Evolutionary conservation across 345 rosid species (phyloP).

Genomic region (Eucalyptus brandiana): DNA sequence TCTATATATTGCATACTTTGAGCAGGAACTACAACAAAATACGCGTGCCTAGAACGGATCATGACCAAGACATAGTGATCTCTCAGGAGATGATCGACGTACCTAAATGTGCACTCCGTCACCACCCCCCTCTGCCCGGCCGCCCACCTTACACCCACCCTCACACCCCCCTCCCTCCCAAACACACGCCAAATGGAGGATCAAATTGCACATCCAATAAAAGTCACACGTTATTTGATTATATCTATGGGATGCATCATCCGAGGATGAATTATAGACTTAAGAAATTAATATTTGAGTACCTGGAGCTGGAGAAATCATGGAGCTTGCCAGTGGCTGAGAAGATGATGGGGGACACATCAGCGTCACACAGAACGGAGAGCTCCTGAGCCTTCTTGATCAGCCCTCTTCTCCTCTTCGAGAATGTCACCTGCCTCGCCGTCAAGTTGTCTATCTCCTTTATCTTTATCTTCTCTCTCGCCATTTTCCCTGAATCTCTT

Average conservation of each 20-base stretch:
- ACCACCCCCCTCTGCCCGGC: too few relatives aligned
- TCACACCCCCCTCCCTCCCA: not conserved
- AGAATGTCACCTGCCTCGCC: slow-evolving; percentile 53
- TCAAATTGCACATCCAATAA: not conserved
- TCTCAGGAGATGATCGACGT: not conserved
- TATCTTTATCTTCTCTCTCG: slow-evolving; percentile 40
- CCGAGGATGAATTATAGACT: not conserved
- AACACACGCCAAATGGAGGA: not conserved
- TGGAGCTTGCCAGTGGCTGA: slow-evolving; percentile 45
- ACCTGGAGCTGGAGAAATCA: slow-evolving; percentile 43
- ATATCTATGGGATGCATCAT: not conserved
- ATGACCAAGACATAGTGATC: not conserved
- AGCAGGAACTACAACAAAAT: not conserved
- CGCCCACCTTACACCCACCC: not conserved
- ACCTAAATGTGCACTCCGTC: not conserved
- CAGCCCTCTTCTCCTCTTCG: slow-evolving; percentile 45
- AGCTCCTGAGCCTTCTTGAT: slow-evolving; percentile 49
- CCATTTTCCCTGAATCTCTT: not conserved
- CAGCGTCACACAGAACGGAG: slow-evolving; percentile 45
- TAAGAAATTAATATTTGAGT: not conserved
- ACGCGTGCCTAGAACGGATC: not conserved
- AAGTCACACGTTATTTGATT: not conserved
- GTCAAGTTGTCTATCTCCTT: slow-evolving; percentile 38
- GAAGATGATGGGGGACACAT: slow-evolving; percentile 33
- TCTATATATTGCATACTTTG: not conserved